Base-by-base conservation (phyloP, 495 filamentous ascomycete genomes). In the Tuber borchii region DNA sequence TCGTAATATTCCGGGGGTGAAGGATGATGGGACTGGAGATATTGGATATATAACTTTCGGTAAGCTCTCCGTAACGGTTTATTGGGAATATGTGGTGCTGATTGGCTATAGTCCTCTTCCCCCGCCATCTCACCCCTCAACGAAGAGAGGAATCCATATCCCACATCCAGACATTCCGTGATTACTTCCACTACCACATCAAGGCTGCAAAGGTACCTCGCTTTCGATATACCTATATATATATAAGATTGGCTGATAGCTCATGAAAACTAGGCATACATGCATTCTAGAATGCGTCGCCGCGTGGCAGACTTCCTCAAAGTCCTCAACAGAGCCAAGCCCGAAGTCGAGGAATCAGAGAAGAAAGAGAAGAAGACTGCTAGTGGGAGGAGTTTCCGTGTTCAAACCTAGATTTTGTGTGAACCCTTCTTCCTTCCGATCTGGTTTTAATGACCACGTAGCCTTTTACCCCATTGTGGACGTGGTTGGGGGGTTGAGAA, bases 181-280 rank as follows among this genome's bases (percentile, higher is more conserved):
- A 98, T 82, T 98, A 99, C 84, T 99, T 99, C 88, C 95, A 99
- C 84, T 99, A 99, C 84, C 95, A 99, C 85, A 99, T 99, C 87
- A 99, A 99, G 86, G 95, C 95, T 42, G 97, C 95, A 70, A 98
- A 97, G 87, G 91, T 92, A 84, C 74, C 86, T 34, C 37, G 70
- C 37, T 56, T 22, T 39, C 43, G 42, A 14, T 72, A n/a, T 69
- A n/a, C 48, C n/a, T 31, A 16, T 16, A 26, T 31, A 26, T 31
- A 16, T 37, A 37, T 31, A 16, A 26, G 14, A 31, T 61, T 61
- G 51, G 45, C 46, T 48, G 45, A 72, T 73, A 69, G 71, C 51
- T 61, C n/a, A 61, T n/a, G 12, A 61, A 12, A 56, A 73, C 17
- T 75, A 93, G 90, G 95, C 96, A 69, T 99, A 97, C 84, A 98